These are phyloP conservation scores for Picochlorum sp. DNA, from an alignment of 139 green algal genomes.

Conservation along the genomic window DNA sequence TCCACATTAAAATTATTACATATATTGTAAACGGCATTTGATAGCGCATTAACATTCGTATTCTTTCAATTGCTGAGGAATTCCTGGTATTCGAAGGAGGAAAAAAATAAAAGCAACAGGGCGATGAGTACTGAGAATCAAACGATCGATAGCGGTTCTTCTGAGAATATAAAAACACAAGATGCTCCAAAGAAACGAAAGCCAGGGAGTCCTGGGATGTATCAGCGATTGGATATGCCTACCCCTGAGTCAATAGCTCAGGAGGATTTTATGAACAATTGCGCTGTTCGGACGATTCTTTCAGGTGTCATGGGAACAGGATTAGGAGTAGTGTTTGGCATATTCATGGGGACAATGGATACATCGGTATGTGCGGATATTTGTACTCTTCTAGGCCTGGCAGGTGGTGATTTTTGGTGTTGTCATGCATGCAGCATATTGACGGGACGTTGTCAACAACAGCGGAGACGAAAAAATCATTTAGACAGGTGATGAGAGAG, in stretches of 20 bases:
- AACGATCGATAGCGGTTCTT: no score
- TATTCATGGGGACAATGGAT: constrained; percentile 78
- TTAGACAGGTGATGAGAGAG: constrained; percentile 32
- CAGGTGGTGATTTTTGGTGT: background rate
- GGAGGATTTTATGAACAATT: constrained; percentile 93
- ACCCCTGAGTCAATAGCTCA: constrained; percentile 47
- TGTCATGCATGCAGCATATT: constrained; percentile 7
- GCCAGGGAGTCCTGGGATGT: constrained; percentile 14
- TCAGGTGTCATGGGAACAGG: constrained; percentile 62
- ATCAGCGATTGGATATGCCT: constrained; percentile 45
- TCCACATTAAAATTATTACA: no score
- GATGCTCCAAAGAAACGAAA: background rate
- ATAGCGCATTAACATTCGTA: no score
- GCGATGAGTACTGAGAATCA: no score
- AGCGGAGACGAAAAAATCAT: constrained; percentile 30
- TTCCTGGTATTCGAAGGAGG: no score
- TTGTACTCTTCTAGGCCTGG: background rate
- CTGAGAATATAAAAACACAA: no score
- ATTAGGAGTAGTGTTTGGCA: constrained; percentile 72
- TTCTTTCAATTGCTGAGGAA: no score
- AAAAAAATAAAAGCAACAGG: no score
- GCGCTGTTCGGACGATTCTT: constrained; percentile 65
- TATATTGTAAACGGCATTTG: no score
- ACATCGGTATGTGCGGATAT: constrained; percentile 9
- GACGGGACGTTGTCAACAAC: constrained; percentile 20